These are phyloP conservation scores for Hammondia hammondi DNA, from an alignment of 169 alveolate genomes.

Conservation along the genomic window DNA sequence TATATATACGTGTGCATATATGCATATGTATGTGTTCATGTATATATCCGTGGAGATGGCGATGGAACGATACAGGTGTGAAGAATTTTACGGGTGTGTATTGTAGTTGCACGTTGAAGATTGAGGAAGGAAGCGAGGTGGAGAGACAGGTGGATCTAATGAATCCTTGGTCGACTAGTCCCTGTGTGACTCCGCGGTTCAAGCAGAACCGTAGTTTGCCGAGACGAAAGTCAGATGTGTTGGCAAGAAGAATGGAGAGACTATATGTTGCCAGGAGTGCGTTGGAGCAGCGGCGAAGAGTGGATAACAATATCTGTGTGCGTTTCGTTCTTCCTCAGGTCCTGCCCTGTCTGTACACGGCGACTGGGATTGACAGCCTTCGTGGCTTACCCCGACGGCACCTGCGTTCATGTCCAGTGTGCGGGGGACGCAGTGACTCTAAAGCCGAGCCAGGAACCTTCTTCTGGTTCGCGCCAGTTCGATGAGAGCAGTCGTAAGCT, in stretches of 20 bases:
- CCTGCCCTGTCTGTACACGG: slow-evolving; percentile 43
- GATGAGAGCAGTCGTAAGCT: too few relatives aligned
- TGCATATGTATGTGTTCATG: too few relatives aligned
- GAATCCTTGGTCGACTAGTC: background rate
- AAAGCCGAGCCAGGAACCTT: background rate
- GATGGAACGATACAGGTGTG: too few relatives aligned
- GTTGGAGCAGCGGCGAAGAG: background rate
- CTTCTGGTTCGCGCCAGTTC: too few relatives aligned
- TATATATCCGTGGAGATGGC: too few relatives aligned
- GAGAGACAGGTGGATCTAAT: background rate
- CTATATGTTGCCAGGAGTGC: background rate
- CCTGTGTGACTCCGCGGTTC: background rate
- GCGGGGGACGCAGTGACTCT: background rate
- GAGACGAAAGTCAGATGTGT: too few relatives aligned
- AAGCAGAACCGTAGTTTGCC: too few relatives aligned
- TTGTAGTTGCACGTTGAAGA: too few relatives aligned
- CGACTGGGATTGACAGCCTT: slow-evolving; percentile 6
- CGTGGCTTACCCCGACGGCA: slow-evolving; percentile 49
- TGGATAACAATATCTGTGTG: background rate
- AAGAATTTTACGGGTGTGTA: too few relatives aligned
- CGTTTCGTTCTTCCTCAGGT: background rate
- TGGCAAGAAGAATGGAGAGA: too few relatives aligned
- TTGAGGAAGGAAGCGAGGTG: background rate
- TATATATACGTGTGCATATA: too few relatives aligned
- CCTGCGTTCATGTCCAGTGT: slow-evolving; percentile 34